Base-by-base conservation (phyloP, 768 basidiomycete genomes). In the Paxillus rubicundulus region DNA sequence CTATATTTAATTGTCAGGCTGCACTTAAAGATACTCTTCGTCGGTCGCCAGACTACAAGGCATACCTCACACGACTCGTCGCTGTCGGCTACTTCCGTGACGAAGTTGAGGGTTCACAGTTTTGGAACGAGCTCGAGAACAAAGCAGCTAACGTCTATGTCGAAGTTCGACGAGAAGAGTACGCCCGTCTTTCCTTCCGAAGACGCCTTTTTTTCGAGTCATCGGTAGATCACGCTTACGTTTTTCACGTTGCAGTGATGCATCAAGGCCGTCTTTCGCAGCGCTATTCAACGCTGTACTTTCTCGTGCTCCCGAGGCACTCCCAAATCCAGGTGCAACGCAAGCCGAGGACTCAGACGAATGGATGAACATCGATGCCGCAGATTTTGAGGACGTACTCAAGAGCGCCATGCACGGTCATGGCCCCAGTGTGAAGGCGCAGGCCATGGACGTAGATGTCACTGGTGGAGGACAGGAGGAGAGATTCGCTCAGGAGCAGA, bases 331-430 rank as follows among this genome's bases (percentile, higher is more conserved):
- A 4, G 55, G 52, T 43, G 9, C 51, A 9, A 40, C 32, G 9
- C 62, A 66, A 45, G 69, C 70, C n/a, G 92, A 95, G 64, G 86
- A 89, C 58, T 68, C 77, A 8, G 93, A 96, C 55, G 80, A 80
- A 1, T 99, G 97, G 97, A 73, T 98, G n/a, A 84, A 83, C 47
- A 73, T 98, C 30, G 82, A 91, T 51, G 77, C 82, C 0, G 77
- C 84, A 41, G 81, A 86, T 63, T 82, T 97, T 56, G 93, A 98
- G 61, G 76, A 77, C 10, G 78, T 87, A 70, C 69, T 98, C 47
- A 77, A 80, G 58, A 72, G 71, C 53, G 76, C 74, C 4, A 54
- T 63, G 49, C 55, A 27, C 4, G 43, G 42, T 32, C 52, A 47
- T 45, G 62, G 64, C 36, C 47, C 57, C 4, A 37, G 33, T 43